Evolutionary conservation across 2,329 filamentous ascomycete genomes (phyloP), one percentile per base, ranked within the genome.

Genomic region (Exophiala sp.): DNA sequence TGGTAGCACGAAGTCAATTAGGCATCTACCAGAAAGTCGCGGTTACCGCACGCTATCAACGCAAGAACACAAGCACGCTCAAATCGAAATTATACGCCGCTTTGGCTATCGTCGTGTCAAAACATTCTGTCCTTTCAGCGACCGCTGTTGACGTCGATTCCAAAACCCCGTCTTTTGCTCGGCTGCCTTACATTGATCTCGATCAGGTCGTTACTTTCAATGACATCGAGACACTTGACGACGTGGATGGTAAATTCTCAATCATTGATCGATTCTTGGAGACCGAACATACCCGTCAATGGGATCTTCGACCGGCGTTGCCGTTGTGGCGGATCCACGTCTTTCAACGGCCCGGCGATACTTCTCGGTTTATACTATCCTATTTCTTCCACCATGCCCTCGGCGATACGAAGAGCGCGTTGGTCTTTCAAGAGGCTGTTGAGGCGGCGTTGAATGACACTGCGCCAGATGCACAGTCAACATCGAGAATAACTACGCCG

Each of bases 331-430:
- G 74, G 16, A 62, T 79, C 2, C 58, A 70, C 14, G 59, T 79
- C 18, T 52, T 77, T 7, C 61, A 64, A n/a, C 58, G 66, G 11
- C 36, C 60, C 11, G 20, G 20, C 7, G 52, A 63, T 32, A 14
- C 59, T 2, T 60, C 50, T 2, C 59, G 55, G 2, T 78, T 79
- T 54, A 75, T 73, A 0, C 72, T 70, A 1, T 64, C 63, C 2
- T 79, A 76, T 63, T 65, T 78, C 8, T 77, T 69, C 57, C 77
- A 80, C 52, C 77, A 79, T 64, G 72, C 71, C 2, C 65, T 79
- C 46, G 72, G 71, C 2, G 77, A 80, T 58, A 76, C 76, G 1
- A 64, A 63, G 7, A 76, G 74, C 0, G 74, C 72, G 0, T 68
- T 75, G 24, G 66, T 72, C 0, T 78, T 79, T 55, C 76, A 78